Evolutionary conservation across 1,284 basidiomycete genomes (phyloP), one percentile per base, ranked within the genome.

Genomic region (Takashimella koratensis): DNA sequence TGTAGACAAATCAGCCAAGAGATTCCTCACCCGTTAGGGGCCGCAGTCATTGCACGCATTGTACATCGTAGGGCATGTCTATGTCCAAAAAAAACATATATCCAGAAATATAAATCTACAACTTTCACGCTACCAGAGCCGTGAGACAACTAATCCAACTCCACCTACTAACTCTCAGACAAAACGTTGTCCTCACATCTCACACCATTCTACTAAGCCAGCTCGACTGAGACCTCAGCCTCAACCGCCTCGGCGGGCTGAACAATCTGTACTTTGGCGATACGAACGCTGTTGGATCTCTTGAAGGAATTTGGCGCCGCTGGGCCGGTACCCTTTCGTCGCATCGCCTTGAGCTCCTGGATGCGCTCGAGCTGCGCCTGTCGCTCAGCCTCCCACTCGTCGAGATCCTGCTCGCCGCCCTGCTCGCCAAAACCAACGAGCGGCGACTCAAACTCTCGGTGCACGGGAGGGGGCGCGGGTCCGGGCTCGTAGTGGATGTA

Each of bases 401-500:
- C 39, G 5, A 46, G 23, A 19, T 44, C 48, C 41, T 19, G 24
- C 5, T 42, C 39, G 3, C 48, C 47, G 27, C 40, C 26, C 30
- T 55, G 24, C 16, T 51, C 44, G 22, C 53, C 53, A 36, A 47
- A 42, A 25, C 43, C 27, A 3, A 30, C 51, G 22, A 51, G 39
- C 30, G 43, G 49, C 5, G 56, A 36, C 10, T 36, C 30, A 16
- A 8, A 56, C 19, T 42, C 25, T 24, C 56, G 23, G 47, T 67
- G 65, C 4, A 65, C 60, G 3, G 59, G 54, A 4, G 65, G 63
- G 2, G 68, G 61, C 3, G 62, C 48, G n/a, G 54, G 53, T 53
- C 65, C 66, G 44, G 66, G 66, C 45, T 65, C 66, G 46, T 64
- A 67, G 52, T 66, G 67, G 41, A 65, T 62, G 51, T 55, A 68